A percentile compares a stretch with the other conserved stretches of the same genome.
Evolutionary conservation across 1,284 basidiomycete species (phyloP).

Genomic region (Cutaneotrichosporon sp.): DNA sequence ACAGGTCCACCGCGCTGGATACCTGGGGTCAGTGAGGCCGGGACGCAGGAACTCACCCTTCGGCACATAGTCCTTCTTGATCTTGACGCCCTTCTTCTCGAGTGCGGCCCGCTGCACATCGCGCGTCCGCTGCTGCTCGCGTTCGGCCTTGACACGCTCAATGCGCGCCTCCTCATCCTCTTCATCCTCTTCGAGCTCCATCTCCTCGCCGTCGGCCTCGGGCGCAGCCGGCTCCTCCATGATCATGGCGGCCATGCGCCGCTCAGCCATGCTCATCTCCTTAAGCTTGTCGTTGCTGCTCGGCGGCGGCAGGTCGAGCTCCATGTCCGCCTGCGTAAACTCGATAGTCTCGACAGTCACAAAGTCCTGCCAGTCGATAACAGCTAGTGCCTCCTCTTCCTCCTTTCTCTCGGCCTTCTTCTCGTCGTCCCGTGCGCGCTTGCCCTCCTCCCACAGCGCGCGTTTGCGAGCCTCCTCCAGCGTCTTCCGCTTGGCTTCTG

Average conservation of each 20-base stretch:
- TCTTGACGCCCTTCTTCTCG: slow-evolving; percentile 83
- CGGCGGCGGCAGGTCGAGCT: slow-evolving; percentile 86
- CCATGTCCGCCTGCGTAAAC: slow-evolving; percentile 87
- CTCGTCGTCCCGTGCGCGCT: slow-evolving; percentile 77
- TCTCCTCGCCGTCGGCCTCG: slow-evolving; percentile 50
- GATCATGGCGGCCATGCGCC: slow-evolving; percentile 96
- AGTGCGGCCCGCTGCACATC: slow-evolving; percentile 72
- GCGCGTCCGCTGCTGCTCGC: slow-evolving; percentile 66
- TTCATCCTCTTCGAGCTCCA: slow-evolving; percentile 54
- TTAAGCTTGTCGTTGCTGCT: slow-evolving; percentile 93
- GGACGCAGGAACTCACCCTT: slow-evolving; percentile 60
- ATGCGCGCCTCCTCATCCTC: slow-evolving; percentile 59
- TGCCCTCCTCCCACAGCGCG: slow-evolving; percentile 82
- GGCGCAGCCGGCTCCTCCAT: slow-evolving; percentile 88
- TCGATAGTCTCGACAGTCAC: slow-evolving; percentile 98
- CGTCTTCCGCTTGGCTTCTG: slow-evolving; percentile 62
- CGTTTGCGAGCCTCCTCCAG: slow-evolving; percentile 72
- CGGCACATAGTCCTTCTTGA: slow-evolving; percentile 92
- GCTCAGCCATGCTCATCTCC: slow-evolving; percentile 94
- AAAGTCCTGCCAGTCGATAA: slow-evolving; percentile 99
- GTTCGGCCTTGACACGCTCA: slow-evolving; percentile 65
- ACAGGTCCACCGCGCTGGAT: slow-evolving; percentile 58
- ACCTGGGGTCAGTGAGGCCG: slow-evolving; percentile 49
- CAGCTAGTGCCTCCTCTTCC: slow-evolving; percentile 65
- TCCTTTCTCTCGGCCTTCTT: slow-evolving; percentile 82